phyloP scores from a whole-genome alignment of 352 stramenopile genomes.

The Globisporangium paroecandrum region DNA sequence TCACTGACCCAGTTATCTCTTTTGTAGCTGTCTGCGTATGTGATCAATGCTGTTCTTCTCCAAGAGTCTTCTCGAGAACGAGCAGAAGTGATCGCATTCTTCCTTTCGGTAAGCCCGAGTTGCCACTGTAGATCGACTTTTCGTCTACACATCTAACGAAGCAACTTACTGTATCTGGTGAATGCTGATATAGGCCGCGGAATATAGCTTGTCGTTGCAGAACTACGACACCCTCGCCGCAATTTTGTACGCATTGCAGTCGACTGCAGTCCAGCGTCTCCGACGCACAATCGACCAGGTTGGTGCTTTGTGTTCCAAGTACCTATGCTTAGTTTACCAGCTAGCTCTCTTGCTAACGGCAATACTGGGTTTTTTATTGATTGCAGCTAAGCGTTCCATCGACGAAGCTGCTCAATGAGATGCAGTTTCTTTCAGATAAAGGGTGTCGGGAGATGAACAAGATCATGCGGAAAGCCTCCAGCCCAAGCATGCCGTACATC shows the following conservation, averaged over 20 bases:
- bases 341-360: not conserved
- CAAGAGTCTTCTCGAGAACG: conserved; percentile 65
- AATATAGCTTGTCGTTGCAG: conserved; percentile 64
- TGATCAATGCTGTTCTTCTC: conserved; percentile 76
- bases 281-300: conserved; percentile 73
- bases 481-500: conserved; percentile 84
- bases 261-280: conserved; percentile 80
- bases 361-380: conserved; percentile 2
- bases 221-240: conserved; percentile 84
- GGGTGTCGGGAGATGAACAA: conserved; percentile 84
- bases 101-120: conserved; percentile 49
- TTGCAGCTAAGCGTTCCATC: conserved; percentile 47
- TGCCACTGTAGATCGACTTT: not conserved
- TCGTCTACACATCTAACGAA: not conserved
- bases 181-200: conserved; percentile 43
- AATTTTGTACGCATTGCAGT: conserved; percentile 84
- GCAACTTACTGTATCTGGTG: not conserved
- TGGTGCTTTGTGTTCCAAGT: conserved; percentile 17
- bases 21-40: conserved; percentile 67
- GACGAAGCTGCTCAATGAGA: conserved; percentile 74
- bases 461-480: conserved; percentile 69
- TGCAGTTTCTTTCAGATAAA: conserved; percentile 79
- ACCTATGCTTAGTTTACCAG: not conserved
- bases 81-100: conserved; percentile 74
- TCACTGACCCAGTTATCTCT: not conserved